Evolutionary conservation across 441 rosid genomes (phyloP).

Genomic region (Adansonia gregorii): DNA sequence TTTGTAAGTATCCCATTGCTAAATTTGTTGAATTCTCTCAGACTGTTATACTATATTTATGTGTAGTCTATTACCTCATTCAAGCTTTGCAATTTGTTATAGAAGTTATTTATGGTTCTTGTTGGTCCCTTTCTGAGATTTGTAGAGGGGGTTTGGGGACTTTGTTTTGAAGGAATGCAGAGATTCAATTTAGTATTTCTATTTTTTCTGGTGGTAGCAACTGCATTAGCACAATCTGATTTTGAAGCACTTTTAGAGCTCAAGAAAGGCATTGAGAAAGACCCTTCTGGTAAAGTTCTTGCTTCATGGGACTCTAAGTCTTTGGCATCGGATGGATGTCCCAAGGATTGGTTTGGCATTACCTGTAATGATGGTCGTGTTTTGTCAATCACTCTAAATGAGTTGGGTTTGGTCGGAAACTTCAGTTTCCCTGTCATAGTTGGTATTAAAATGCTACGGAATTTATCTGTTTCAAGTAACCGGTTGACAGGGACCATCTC

Average conservation of each 20-base stretch:
- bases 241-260: conserved; percentile 77
- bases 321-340: conserved; percentile 69
- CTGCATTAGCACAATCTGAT: conserved; percentile 63
- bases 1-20: conserved; percentile 15
- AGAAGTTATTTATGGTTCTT: conserved; percentile 6
- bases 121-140: conserved; percentile 23
- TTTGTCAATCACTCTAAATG: conserved; percentile 61
- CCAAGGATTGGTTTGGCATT: conserved; percentile 72
- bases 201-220: conserved; percentile 48
- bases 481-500: conserved; percentile 70
- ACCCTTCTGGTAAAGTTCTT: conserved; percentile 59
- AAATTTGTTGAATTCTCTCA: conserved; percentile 9
- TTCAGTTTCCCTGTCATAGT: conserved; percentile 63
- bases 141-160: conserved; percentile 27
- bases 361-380: conserved; percentile 64
- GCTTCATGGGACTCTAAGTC: conserved; percentile 75
- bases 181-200: conserved; percentile 45
- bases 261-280: conserved; percentile 66
- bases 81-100: conserved; percentile 13
- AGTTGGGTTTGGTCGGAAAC: conserved; percentile 63
- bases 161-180: conserved; percentile 59
- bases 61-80: background rate
- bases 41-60: background rate
- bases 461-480: conserved; percentile 66
- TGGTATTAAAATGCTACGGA: conserved; percentile 60